phyloP scores from a whole-genome alignment of 495 filamentous ascomycete genomes.

The Staphylotrichum tortipilum region DNA sequence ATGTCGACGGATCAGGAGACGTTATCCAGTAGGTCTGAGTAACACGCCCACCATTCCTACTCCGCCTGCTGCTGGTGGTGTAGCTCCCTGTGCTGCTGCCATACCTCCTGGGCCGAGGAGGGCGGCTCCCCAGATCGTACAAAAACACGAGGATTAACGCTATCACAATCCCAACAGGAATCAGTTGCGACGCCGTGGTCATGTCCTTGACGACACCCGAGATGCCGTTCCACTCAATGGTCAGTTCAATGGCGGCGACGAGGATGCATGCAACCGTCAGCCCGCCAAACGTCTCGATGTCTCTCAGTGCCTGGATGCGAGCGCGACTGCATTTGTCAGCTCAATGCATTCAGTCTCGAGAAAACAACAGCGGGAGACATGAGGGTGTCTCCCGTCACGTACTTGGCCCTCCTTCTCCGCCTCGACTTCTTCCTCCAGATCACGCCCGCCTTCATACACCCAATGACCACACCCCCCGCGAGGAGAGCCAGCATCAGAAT shows the following conservation, averaged over 20 bases:
- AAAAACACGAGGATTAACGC: conserved; percentile 5
- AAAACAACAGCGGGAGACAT: background rate
- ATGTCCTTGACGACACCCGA: conserved; percentile 14
- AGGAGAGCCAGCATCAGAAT: conserved; percentile 15
- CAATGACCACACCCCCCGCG: conserved; percentile 1
- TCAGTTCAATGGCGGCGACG: conserved; percentile 30
- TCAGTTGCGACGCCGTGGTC: conserved; percentile 26
- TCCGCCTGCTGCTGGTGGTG: background rate
- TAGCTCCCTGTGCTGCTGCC: background rate
- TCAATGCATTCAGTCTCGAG: background rate
- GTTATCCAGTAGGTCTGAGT: background rate
- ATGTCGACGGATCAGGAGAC: background rate
- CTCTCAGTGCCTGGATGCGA: conserved; percentile 1
- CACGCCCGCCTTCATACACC: conserved; percentile 2
- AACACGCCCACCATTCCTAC: background rate
- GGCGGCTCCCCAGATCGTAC: background rate
- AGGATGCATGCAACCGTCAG: conserved; percentile 21
- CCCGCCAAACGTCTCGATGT: conserved; percentile 21
- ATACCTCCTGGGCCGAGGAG: background rate
- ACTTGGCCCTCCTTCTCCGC: conserved; percentile 3
- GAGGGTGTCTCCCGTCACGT: background rate
- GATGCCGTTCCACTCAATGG: conserved; percentile 33
- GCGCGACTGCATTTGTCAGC: background rate
- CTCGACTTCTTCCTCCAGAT: conserved; percentile 5
- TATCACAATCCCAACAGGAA: conserved; percentile 28